Percentiles rank a stretch among this genome's conserved stretches.
Conservation (phyloP, 805 yeast species). For the Zygoascus flipseniorum region DNA sequence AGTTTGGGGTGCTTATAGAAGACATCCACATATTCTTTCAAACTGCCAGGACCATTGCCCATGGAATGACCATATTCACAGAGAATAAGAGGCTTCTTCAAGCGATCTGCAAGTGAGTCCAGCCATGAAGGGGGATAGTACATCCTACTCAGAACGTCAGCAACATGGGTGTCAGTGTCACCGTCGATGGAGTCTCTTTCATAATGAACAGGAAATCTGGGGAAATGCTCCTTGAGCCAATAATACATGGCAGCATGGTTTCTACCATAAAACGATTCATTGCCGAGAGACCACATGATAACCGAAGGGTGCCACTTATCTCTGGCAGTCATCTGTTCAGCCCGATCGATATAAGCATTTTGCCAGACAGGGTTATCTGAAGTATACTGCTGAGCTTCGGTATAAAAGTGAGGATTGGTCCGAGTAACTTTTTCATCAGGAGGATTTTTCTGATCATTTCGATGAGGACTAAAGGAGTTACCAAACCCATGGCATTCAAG, state of each 20-base stretch:
- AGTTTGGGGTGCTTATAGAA: slow-evolving; percentile 24
- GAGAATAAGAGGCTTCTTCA: slow-evolving; percentile 25
- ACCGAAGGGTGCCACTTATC: slow-evolving; percentile 31
- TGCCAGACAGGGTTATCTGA: slow-evolving; percentile 29
- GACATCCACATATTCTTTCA: slow-evolving; percentile 27
- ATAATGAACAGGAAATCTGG: slow-evolving; percentile 29
- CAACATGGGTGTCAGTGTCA: slow-evolving; percentile 7
- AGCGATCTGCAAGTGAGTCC: slow-evolving; percentile 16
- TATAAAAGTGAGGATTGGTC: slow-evolving; percentile 10
- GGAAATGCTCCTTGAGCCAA: slow-evolving; percentile 22
- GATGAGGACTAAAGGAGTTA: neutral
- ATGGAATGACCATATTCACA: slow-evolving; percentile 34
- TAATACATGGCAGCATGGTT: slow-evolving; percentile 28
- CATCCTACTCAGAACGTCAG: slow-evolving; percentile 30
- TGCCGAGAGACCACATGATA: slow-evolving; percentile 34
- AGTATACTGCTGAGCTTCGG: slow-evolving; percentile 21
- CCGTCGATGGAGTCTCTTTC: slow-evolving; percentile 27
- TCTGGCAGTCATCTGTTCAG: slow-evolving; percentile 25
- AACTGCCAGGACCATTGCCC: slow-evolving; percentile 33
- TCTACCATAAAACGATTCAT: slow-evolving; percentile 30
- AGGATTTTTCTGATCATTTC: neutral
- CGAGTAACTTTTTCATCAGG: slow-evolving; percentile 3
- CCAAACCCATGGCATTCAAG: slow-evolving; percentile 32
- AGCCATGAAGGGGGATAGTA: slow-evolving; percentile 24
- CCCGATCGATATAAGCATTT: slow-evolving; percentile 31